Base-by-base conservation (phyloP, 2,329 filamentous ascomycete genomes). In the Xylariales sp. region DNA sequence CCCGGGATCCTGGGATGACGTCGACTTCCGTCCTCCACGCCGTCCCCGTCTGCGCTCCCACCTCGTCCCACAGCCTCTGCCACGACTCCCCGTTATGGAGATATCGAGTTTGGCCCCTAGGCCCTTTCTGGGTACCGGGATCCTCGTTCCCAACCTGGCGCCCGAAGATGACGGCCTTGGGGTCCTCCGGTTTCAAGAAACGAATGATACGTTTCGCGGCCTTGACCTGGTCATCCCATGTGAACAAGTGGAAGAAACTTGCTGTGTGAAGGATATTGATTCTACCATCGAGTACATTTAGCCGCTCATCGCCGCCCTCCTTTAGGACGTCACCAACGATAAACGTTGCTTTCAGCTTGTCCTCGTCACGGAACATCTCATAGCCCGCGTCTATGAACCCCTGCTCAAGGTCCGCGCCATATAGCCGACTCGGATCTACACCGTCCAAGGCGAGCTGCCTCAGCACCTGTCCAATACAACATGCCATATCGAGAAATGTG, bases 21-120 rank as follows among this genome's bases (percentile, higher is more conserved):
- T 71, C 63, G 38, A 72, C 49, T 35, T 69, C 61, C 2, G 74
- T 69, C 38, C 61, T 58, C 75, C 75, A 78, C 29, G 51, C 53
- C 2, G 73, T 77, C 18, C 61, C 63, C 1, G 74, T 78, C 39
- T 69, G 52, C 22, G 44, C 46, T 7, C 73, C 73, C 19, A 78
- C 66, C 45, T 76, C 69, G 39, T 74, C 63, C 76, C 76, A 80
- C 18, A 80, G 58, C 25, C 52, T 52, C 49, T 72, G 69, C 57
- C 78, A 80, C 42, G 66, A 74, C 6, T 58, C 52, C 24, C 65
- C 60, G 46, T 74, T 65, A 51, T 78, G 74, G 1, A 74, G 55
- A 47, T 69, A 77, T 6, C 62, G 58, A 14, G 57, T 59, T 16
- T 44, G 49, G 14, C 44, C 47, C 14, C 43, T 45, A 5, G 38